Conservation (phyloP, 805 yeast species). For the Zygotorulaspora chibaensis region DNA sequence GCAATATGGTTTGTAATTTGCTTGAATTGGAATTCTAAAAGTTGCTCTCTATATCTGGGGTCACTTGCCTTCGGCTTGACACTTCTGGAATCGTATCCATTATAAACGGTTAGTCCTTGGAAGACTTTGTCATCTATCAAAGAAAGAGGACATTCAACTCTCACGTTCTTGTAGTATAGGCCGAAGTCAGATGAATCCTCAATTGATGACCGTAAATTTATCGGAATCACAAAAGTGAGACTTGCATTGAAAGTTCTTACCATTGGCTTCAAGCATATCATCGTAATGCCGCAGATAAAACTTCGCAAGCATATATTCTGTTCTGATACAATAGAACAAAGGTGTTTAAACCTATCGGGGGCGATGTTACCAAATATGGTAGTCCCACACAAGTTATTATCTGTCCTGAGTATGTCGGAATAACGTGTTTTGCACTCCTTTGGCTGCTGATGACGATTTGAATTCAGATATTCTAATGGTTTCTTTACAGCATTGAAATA, state of each 20-base stretch:
- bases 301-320: constrained; percentile 25
- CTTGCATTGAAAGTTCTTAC: constrained; percentile 17
- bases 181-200: constrained; percentile 18
- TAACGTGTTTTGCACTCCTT: constrained; percentile 9
- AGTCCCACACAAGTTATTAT: constrained; percentile 25
- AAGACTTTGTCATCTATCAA: constrained; percentile 21
- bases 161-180: constrained; percentile 24
- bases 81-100: constrained; percentile 21
- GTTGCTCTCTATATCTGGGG: constrained; percentile 18
- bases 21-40: constrained; percentile 26
- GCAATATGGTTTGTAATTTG: constrained; percentile 21
- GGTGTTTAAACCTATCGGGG: constrained; percentile 13
- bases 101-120: constrained; percentile 13
- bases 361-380: constrained; percentile 28
- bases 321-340: constrained; percentile 16
- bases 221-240: constrained; percentile 24
- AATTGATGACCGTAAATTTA: constrained; percentile 21
- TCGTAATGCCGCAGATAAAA: constrained; percentile 26
- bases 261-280: constrained; percentile 29
- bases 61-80: constrained; percentile 11
- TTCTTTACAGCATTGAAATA: constrained; percentile 25
- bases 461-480: constrained; percentile 21
- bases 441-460: constrained; percentile 10
- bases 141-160: constrained; percentile 26
- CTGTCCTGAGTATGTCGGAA: constrained; percentile 12